Evolutionary conservation across 306 rosid genomes (phyloP), one percentile per base, ranked within the genome.

Genomic region (Abrus pulchellus): DNA sequence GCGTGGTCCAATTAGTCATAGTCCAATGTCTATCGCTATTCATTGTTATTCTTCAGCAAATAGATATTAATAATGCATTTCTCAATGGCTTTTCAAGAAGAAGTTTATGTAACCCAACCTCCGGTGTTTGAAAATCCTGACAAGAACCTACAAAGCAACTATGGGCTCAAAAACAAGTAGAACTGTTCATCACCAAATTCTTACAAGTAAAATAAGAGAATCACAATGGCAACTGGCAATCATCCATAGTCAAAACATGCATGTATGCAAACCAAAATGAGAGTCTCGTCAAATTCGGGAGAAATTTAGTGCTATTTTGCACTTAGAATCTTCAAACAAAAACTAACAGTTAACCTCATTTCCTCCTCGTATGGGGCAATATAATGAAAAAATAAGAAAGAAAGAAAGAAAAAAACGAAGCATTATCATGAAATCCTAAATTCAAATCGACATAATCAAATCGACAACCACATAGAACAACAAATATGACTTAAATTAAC

Each of bases 181-280:
- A 9, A 38, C 44, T 13, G 2, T 3, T 29, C 14, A 11, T 6
- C 49, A 72, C 27, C 73, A 7, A 53, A 50, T 62, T 71, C 40
- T 2, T 75, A 80, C 68, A 70, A 38, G 65, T 41, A 9, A 73
- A 30, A 63, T 14, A 72, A 50, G 12, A 48, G 7, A 10, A 1
- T 3, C 33, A 38, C 45, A 54, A 7, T 38, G 3, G 11, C 63
- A n/a, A 45, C 74, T 3, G 7, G 11, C 30, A 32, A 73, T 64
- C 59, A 63, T 9, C 12, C 40, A 62, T 4, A 62, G 30, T 61
- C 45, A 27, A 50, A 70, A 33, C 49, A 50, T 2, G 5, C 47
- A 33, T n/a, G 60, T 48, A 69, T 69, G 49, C 14, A 71, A 54
- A 34, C 32, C 10, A 2, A 61, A 34, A 62, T 5, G 62, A 49